These are phyloP conservation scores for Leucocoprinus birnbaumii DNA, from an alignment of 768 basidiomycete species.

Conservation along the genomic window DNA sequence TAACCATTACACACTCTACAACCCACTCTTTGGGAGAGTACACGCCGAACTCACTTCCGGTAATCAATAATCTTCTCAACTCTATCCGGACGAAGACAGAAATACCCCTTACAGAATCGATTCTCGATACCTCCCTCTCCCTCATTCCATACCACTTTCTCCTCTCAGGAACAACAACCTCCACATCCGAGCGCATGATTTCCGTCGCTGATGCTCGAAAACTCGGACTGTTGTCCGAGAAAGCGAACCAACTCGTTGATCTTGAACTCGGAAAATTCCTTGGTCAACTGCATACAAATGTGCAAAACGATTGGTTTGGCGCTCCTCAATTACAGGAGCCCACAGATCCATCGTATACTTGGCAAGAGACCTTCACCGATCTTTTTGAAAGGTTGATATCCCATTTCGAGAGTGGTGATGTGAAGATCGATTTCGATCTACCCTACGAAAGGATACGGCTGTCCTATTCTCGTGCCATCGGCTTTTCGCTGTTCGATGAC, in stretches of 20 bases:
- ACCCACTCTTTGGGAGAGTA: slow-evolving; percentile 15
- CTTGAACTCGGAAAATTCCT: slow-evolving; percentile 60
- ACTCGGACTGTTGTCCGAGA: slow-evolving; percentile 28
- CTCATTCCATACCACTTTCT: slow-evolving; percentile 50
- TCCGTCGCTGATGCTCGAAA: slow-evolving; percentile 37
- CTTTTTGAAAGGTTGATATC: slow-evolving; percentile 56
- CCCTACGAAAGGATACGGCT: slow-evolving; percentile 43
- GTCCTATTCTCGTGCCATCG: slow-evolving; percentile 66
- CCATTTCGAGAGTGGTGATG: slow-evolving; percentile 30
- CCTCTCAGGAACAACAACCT: slow-evolving; percentile 41
- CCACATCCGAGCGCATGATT: slow-evolving; percentile 31
- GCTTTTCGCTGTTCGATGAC: slow-evolving; percentile 74
- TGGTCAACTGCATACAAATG: slow-evolving; percentile 55
- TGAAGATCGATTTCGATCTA: slow-evolving; percentile 22
- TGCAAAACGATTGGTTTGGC: slow-evolving; percentile 82
- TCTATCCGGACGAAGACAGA: slow-evolving; percentile 41
- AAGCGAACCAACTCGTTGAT: slow-evolving; percentile 46
- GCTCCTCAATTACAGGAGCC: slow-evolving; percentile 30
- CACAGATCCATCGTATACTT: slow-evolving; percentile 52
- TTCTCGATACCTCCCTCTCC: slow-evolving; percentile 44
- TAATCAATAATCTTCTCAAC: slow-evolving; percentile 35
- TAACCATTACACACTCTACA: slow-evolving; percentile 21
- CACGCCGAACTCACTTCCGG: slow-evolving; percentile 33
- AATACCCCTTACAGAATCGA: slow-evolving; percentile 48
- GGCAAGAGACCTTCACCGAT: slow-evolving; percentile 72